These are phyloP conservation scores for Trichosporon inkin DNA, from an alignment of 1,284 basidiomycete species.

Conservation along the genomic window DNA sequence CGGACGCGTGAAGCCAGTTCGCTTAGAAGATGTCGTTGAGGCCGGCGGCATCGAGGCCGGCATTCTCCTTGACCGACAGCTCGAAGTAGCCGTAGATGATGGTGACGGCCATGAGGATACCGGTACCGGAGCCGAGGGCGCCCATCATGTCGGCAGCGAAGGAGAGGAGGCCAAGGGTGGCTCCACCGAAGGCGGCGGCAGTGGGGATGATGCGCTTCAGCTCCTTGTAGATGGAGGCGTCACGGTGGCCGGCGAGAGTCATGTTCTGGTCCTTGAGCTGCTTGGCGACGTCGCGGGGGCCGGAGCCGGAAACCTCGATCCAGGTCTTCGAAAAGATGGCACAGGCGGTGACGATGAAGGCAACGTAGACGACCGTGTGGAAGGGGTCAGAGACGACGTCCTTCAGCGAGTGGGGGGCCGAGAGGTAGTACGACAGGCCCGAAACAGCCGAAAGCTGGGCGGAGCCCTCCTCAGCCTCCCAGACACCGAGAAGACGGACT, in stretches of 20 bases:
- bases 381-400: conserved; percentile 86
- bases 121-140: conserved; percentile 92
- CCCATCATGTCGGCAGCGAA: conserved; percentile 95
- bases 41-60: conserved; percentile 51
- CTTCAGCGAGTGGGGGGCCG: conserved; percentile 84
- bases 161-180: conserved; percentile 87
- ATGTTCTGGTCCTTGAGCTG: conserved; percentile 98
- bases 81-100: conserved; percentile 84
- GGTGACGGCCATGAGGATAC: conserved; percentile 95
- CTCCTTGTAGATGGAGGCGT: conserved; percentile 98
- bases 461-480: conserved; percentile 95
- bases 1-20: neutral
- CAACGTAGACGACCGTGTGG: conserved; percentile 86
- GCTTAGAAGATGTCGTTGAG: conserved; percentile 46
- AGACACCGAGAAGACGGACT: conserved; percentile 84
- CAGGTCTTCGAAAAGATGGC: conserved; percentile 98
- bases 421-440: conserved; percentile 98
- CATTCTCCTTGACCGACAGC: conserved; percentile 54
- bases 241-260: conserved; percentile 97
- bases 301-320: conserved; percentile 96
- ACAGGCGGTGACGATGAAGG: conserved; percentile 89
- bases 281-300: conserved; percentile 92
- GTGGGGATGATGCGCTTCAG: conserved; percentile 96
- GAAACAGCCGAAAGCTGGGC: conserved; percentile 84
- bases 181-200: conserved; percentile 94